Percentiles rank a stretch among this genome's conserved stretches.
These are phyloP conservation scores for Diaporthe australafricana DNA, from an alignment of 2,329 filamentous ascomycete species.

Conservation along the genomic window DNA sequence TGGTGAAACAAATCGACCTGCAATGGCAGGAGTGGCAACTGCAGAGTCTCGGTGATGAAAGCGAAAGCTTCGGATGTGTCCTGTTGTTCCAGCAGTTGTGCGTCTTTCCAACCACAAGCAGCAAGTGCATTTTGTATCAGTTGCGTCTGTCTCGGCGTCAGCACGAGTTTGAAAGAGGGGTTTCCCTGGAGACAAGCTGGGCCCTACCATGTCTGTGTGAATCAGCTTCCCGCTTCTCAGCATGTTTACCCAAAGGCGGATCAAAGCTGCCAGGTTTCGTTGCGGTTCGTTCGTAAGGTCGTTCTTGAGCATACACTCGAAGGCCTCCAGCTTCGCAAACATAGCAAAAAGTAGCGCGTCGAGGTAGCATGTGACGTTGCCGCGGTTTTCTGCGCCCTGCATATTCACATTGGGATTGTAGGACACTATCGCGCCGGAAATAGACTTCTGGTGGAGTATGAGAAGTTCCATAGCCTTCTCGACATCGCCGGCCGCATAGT, in stretches of 20 bases:
- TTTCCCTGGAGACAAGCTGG: background rate
- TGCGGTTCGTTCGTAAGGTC: conserved; percentile 78
- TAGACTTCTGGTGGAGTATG: conserved; percentile 81
- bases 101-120: conserved; percentile 90
- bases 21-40: conserved; percentile 86
- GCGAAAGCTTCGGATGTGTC: conserved; percentile 96
- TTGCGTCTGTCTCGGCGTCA: conserved; percentile 70
- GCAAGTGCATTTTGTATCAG: conserved; percentile 85
- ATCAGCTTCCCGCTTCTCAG: conserved; percentile 87
- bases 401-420: conserved; percentile 80
- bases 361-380: conserved; percentile 92
- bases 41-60: conserved; percentile 91
- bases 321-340: conserved; percentile 90
- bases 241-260: conserved; percentile 95
- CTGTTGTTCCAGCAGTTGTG: conserved; percentile 82
- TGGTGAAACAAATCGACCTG: conserved; percentile 94
- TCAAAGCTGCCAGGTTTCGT: conserved; percentile 78
- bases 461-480: conserved; percentile 83
- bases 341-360: conserved; percentile 94
- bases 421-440: conserved; percentile 80
- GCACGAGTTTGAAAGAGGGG: conserved; percentile 30
- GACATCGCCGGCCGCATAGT: conserved; percentile 75
- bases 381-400: conserved; percentile 87
- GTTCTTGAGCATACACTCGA: conserved; percentile 90
- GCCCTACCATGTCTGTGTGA: conserved; percentile 80